Evolutionary conservation across 352 stramenopile genomes (phyloP).

Genomic region (Phytophthora brassicae): DNA sequence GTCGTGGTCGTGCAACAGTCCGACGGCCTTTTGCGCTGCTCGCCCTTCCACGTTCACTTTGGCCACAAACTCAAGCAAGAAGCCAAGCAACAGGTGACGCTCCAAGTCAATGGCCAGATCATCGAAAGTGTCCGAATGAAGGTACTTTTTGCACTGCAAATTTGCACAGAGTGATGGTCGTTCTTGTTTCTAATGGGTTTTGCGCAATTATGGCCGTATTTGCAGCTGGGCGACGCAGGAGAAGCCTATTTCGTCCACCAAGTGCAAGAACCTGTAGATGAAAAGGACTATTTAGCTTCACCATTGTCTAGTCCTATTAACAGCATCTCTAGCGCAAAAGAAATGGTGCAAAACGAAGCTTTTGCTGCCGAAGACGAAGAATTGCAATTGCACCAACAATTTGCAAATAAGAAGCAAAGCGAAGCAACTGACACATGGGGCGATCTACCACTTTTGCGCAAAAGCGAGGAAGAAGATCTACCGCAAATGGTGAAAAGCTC

Average conservation of each 20-base stretch:
- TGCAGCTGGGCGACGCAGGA: constrained; percentile 54
- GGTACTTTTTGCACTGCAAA: constrained; percentile 22
- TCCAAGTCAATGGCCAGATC: constrained; percentile 63
- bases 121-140: constrained; percentile 73
- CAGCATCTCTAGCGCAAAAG: constrained; percentile 14
- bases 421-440: constrained; percentile 48
- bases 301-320: constrained; percentile 50
- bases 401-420: constrained; percentile 1
- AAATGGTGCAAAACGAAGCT: constrained; percentile 11
- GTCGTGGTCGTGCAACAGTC: constrained; percentile 82
- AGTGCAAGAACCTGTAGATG: constrained; percentile 54
- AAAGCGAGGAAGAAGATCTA: constrained; percentile 21
- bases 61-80: constrained; percentile 46
- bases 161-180: not conserved
- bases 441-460: constrained; percentile 41
- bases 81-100: constrained; percentile 47
- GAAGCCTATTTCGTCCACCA: constrained; percentile 81
- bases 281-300: constrained; percentile 69
- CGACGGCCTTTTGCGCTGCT: constrained; percentile 58
- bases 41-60: constrained; percentile 87
- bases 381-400: constrained; percentile 1
- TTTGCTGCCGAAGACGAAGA: constrained; percentile 31
- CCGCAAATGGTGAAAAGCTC: constrained; percentile 64
- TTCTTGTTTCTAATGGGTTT: not conserved
- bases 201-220: not conserved